Evolutionary conservation across 495 filamentous ascomycete genomes (phyloP).

Genomic region (Daldinia concentrica): DNA sequence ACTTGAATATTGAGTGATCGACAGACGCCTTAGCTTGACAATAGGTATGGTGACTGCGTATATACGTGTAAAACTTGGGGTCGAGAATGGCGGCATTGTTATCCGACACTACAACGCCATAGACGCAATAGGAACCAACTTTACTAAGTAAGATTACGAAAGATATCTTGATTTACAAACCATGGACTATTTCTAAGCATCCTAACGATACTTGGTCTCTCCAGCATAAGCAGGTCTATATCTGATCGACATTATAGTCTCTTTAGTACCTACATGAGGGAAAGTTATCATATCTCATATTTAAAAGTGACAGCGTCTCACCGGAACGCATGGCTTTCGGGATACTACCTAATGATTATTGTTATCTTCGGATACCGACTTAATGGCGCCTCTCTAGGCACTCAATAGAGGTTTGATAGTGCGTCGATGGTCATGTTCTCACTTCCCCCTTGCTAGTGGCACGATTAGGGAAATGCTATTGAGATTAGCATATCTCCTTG

Average conservation of each 20-base stretch:
- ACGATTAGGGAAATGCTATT: neutral
- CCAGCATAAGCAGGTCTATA: neutral
- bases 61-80: neutral
- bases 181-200: neutral
- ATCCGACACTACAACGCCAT: neutral
- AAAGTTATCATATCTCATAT: neutral
- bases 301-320: conserved; percentile 1
- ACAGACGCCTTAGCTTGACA: neutral
- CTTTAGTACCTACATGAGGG: neutral
- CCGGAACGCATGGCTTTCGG: conserved; percentile 1
- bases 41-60: neutral
- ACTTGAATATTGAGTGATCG: conserved; percentile 4
- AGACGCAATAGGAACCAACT: neutral
- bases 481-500: neutral
- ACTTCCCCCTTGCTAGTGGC: neutral
- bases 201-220: neutral
- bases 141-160: neutral
- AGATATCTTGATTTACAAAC: neutral
- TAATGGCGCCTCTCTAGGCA: neutral
- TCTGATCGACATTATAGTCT: neutral
- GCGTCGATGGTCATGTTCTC: neutral
- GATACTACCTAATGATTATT: neutral
- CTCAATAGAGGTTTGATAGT: neutral
- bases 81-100: neutral
- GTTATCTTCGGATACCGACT: neutral